Conservation (phyloP, 192 early-diverging fungal species). For the Coemansia sp. region DNA sequence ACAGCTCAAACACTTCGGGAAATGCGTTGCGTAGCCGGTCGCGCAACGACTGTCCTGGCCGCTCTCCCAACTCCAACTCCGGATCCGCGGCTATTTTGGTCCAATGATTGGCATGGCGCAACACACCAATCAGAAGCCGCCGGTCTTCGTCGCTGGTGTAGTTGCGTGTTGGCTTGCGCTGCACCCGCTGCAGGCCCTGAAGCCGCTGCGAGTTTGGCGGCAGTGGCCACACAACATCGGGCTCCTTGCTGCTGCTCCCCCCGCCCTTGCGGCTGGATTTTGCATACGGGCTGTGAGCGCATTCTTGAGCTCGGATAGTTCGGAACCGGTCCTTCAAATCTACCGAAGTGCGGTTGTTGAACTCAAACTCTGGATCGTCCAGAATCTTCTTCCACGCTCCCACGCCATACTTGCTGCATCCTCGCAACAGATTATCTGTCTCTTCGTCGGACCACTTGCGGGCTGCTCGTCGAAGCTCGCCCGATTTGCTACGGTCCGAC, state of each 20-base stretch:
- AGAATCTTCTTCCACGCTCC: conserved; percentile 55
- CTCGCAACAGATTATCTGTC: conserved; percentile 38
- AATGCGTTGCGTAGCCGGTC: conserved; percentile 54
- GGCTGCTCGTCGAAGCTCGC: conserved; percentile 37
- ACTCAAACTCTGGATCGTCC: conserved; percentile 40
- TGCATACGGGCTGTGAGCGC: conserved; percentile 35
- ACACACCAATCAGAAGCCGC: conserved; percentile 40
- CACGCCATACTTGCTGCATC: conserved; percentile 48
- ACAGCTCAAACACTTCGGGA: conserved; percentile 52
- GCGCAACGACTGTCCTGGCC: conserved; percentile 51
- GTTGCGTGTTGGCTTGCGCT: conserved; percentile 53
- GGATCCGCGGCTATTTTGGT: conserved; percentile 50
- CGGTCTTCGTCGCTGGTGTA: conserved; percentile 52
- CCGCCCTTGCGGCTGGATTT: conserved; percentile 20
- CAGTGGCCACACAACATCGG: conserved; percentile 54
- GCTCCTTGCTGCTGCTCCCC: conserved; percentile 25
- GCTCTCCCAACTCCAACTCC: conserved; percentile 38
- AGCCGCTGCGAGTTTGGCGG: conserved; percentile 51
- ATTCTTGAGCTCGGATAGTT: conserved; percentile 52
- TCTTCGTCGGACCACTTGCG: conserved; percentile 53
- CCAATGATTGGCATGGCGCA: conserved; percentile 52
- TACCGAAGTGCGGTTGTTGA: conserved; percentile 52
- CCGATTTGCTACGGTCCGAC: conserved; percentile 8
- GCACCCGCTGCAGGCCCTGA: conserved; percentile 49
- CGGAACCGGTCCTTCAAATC: conserved; percentile 54